These are phyloP conservation scores for Suillus tomentosus DNA, from an alignment of 768 basidiomycete species.

Conservation along the genomic window DNA sequence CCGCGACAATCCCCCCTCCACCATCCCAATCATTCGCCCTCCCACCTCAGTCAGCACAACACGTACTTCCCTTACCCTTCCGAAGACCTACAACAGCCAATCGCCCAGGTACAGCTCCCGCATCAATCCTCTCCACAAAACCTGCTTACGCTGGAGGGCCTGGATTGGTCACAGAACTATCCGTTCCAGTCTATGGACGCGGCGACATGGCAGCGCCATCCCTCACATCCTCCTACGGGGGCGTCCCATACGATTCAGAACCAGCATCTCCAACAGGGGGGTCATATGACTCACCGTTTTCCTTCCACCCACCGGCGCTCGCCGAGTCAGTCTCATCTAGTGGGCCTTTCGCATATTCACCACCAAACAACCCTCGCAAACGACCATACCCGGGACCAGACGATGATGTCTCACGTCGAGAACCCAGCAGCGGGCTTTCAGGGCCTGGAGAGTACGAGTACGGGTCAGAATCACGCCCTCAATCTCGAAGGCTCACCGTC, in stretches of 20 bases:
- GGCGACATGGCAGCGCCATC: conserved; percentile 40
- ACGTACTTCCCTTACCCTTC: conserved; percentile 58
- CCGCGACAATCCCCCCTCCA: conserved; percentile 61
- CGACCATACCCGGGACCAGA: conserved; percentile 56
- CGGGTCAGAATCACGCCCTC: conserved; percentile 73
- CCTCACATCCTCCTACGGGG: conserved; percentile 26
- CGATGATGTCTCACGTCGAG: conserved; percentile 46
- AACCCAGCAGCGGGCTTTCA: conserved; percentile 30
- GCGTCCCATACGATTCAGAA: conserved; percentile 28
- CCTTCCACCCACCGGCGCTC: conserved; percentile 69
- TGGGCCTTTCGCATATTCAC: conserved; percentile 36
- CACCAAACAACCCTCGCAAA: conserved; percentile 54
- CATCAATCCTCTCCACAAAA: conserved; percentile 49
- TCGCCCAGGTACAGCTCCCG: conserved; percentile 73
- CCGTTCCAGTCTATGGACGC: conserved; percentile 43
- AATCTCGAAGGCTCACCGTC: conserved; percentile 79
- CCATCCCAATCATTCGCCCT: conserved; percentile 40
- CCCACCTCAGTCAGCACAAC: conserved; percentile 45
- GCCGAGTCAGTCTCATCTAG: conserved; percentile 34
- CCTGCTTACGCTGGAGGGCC: conserved; percentile 50
- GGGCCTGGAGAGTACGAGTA: conserved; percentile 58
- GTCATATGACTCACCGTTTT: conserved; percentile 70
- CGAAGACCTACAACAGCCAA: conserved; percentile 59
- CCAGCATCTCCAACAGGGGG: conserved; percentile 22
- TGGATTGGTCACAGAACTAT: conserved; percentile 53